Conservation (phyloP, 2,329 filamentous ascomycete species). For the Metarhizium humberi region DNA sequence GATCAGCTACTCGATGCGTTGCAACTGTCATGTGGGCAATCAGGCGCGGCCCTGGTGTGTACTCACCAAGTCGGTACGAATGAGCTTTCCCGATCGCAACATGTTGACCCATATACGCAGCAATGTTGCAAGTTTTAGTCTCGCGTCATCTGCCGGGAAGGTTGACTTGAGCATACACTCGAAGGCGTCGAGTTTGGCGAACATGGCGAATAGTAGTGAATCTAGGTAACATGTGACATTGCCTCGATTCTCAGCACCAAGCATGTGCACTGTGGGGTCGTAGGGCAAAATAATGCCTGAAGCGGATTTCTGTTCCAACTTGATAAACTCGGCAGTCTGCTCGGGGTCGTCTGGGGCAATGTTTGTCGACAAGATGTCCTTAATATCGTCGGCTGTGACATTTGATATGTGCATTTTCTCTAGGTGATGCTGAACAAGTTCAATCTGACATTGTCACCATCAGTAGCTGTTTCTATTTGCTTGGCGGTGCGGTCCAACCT, state of each 20-base stretch:
- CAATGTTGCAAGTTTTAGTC: conserved; percentile 65
- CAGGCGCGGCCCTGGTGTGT: not conserved
- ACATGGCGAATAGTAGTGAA: conserved; percentile 89
- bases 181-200: conserved; percentile 79
- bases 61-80: conserved; percentile 70
- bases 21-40: not conserved
- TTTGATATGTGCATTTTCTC: conserved; percentile 35
- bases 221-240: conserved; percentile 94
- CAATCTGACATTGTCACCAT: conserved; percentile 24
- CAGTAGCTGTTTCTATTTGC: not conserved
- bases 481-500: conserved; percentile 11
- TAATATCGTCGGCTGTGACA: conserved; percentile 47
- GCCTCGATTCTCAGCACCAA: conserved; percentile 78
- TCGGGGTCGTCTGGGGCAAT: conserved; percentile 62
- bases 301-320: conserved; percentile 71
- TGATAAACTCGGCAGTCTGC: conserved; percentile 65
- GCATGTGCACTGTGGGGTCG: conserved; percentile 59
- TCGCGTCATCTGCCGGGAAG: conserved; percentile 56
- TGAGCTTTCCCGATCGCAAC: conserved; percentile 73
- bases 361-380: conserved; percentile 46
- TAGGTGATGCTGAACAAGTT: conserved; percentile 28
- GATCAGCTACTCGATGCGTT: conserved; percentile 7
- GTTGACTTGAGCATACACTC: conserved; percentile 83
- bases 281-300: conserved; percentile 71
- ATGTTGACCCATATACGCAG: conserved; percentile 90